Conservation (phyloP, 768 basidiomycete genomes). For the Ramaria sp. region DNA sequence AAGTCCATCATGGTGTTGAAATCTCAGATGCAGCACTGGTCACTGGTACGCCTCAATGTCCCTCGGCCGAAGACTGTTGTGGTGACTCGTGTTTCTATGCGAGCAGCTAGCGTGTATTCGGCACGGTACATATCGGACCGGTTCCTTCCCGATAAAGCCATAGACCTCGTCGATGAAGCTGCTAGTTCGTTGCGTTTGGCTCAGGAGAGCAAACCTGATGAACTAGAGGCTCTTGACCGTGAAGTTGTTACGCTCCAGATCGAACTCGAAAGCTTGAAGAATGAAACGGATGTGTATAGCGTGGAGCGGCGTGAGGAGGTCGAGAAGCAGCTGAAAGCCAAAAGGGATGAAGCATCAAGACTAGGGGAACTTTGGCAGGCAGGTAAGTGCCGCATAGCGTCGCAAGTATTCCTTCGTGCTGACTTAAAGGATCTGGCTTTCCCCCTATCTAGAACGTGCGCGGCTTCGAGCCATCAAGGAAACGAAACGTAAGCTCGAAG, state of each 20-base stretch:
- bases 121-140: slow-evolving; percentile 82
- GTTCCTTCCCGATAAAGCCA: slow-evolving; percentile 84
- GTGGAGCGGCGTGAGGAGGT: slow-evolving; percentile 61
- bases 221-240: slow-evolving; percentile 70
- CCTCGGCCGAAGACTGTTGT: not conserved
- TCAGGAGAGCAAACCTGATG: slow-evolving; percentile 82
- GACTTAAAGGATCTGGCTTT: not conserved
- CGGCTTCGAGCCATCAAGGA: slow-evolving; percentile 61
- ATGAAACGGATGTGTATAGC: slow-evolving; percentile 77
- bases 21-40: slow-evolving; percentile 84
- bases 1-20: slow-evolving; percentile 89
- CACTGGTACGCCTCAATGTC: slow-evolving; percentile 36
- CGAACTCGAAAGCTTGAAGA: slow-evolving; percentile 81
- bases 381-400: slow-evolving; percentile 27
- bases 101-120: slow-evolving; percentile 66
- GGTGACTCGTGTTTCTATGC: not conserved
- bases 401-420: no score
- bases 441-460: slow-evolving; percentile 41
- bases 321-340: slow-evolving; percentile 48
- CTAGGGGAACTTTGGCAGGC: slow-evolving; percentile 65
- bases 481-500: slow-evolving; percentile 64
- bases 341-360: slow-evolving; percentile 49
- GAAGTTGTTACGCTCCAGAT: slow-evolving; percentile 83
- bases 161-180: slow-evolving; percentile 90
- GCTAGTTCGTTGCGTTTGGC: slow-evolving; percentile 78